Evolutionary conservation across 805 yeast species (phyloP).

Genomic region (Barnettozyma sucrosica): DNA sequence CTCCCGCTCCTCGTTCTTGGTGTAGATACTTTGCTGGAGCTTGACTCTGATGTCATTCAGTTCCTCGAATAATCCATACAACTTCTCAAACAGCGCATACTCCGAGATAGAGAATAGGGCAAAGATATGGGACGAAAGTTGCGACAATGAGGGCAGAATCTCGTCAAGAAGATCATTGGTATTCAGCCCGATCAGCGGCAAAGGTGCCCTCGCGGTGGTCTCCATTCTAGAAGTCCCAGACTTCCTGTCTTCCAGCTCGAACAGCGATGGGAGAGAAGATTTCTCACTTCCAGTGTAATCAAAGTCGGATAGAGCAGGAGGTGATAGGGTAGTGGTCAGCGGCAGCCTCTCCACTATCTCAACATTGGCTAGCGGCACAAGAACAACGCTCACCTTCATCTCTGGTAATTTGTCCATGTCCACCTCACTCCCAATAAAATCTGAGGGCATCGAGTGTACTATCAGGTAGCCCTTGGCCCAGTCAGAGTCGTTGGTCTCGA

Average conservation of each 20-base stretch:
- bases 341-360: slow-evolving; percentile 39
- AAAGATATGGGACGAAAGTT: slow-evolving; percentile 58
- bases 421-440: slow-evolving; percentile 53
- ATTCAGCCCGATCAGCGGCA: slow-evolving; percentile 46
- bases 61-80: slow-evolving; percentile 46
- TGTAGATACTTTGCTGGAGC: slow-evolving; percentile 44
- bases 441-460: slow-evolving; percentile 64
- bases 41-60: slow-evolving; percentile 55
- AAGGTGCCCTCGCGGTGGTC: slow-evolving; percentile 38
- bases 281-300: slow-evolving; percentile 9
- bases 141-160: slow-evolving; percentile 48
- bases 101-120: slow-evolving; percentile 69
- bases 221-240: neutral
- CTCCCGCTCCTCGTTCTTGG: slow-evolving; percentile 43
- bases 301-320: slow-evolving; percentile 26
- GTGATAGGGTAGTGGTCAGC: slow-evolving; percentile 30
- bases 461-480: slow-evolving; percentile 82
- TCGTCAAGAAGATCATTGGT: slow-evolving; percentile 47
- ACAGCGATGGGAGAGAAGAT: neutral
- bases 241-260: neutral
- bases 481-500: slow-evolving; percentile 52
- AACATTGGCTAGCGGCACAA: slow-evolving; percentile 57
- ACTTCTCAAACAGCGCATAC: slow-evolving; percentile 52
- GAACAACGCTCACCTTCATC: slow-evolving; percentile 43
- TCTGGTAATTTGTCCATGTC: slow-evolving; percentile 61